These are phyloP conservation scores for Hericium coralloides DNA, from an alignment of 768 basidiomycete genomes.

Conservation along the genomic window DNA sequence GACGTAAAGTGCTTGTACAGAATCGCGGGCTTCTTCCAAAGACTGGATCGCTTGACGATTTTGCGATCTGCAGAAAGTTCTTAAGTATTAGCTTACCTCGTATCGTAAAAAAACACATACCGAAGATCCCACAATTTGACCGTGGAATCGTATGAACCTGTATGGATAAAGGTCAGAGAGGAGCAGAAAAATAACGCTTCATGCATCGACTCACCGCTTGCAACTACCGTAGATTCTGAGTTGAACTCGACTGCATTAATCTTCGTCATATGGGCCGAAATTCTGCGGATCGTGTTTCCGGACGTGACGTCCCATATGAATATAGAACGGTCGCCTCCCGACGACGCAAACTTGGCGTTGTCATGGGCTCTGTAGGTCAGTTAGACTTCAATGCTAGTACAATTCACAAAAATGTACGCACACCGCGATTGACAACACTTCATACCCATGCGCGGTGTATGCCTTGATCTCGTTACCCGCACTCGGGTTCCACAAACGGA, in stretches of 20 bases:
- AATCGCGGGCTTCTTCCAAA: slow-evolving; percentile 82
- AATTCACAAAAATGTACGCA: slow-evolving; percentile 30
- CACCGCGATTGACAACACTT: slow-evolving; percentile 88
- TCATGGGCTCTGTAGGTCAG: slow-evolving; percentile 61
- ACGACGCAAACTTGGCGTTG: slow-evolving; percentile 89
- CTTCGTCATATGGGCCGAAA: slow-evolving; percentile 86
- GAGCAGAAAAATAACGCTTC: slow-evolving; percentile 5
- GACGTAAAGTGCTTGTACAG: slow-evolving; percentile 72
- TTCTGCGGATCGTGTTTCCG: slow-evolving; percentile 72
- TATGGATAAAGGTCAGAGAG: not conserved
- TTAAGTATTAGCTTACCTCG: not conserved
- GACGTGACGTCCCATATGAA: slow-evolving; percentile 95
- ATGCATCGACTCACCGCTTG: slow-evolving; percentile 56
- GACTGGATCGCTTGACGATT: slow-evolving; percentile 83
- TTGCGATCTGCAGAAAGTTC: slow-evolving; percentile 44
- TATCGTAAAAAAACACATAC: slow-evolving; percentile 29
- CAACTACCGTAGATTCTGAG: slow-evolving; percentile 75
- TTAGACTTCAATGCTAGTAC: not conserved
- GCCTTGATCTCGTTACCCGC: slow-evolving; percentile 84
- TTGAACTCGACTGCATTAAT: slow-evolving; percentile 90
- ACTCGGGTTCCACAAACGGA: slow-evolving; percentile 86
- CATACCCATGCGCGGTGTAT: slow-evolving; percentile 91
- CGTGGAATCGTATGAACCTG: slow-evolving; percentile 89
- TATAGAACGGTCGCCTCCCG: slow-evolving; percentile 87
- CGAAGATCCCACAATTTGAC: slow-evolving; percentile 89